Base-by-base conservation (phyloP, 306 rosid genomes). In the Citrullus colocynthis region DNA sequence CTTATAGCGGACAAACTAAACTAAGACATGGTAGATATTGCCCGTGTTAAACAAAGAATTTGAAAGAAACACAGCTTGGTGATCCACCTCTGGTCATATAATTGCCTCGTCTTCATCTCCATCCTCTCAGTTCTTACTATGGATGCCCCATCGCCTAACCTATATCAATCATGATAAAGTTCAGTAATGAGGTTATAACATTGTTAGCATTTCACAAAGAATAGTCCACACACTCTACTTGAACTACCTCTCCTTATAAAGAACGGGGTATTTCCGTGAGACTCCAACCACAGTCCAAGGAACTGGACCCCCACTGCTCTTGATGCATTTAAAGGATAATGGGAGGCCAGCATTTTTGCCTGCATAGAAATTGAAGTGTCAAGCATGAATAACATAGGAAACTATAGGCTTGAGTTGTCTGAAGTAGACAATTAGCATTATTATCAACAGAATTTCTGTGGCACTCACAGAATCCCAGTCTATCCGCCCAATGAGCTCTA, bases 401-500 rank as follows among this genome's bases (percentile, higher is more conserved):
- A 20, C 52, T 77, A 81, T 9, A 39, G 39, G n/a, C 75, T 74
- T 36, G 18, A 15, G 69, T 78, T 36, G 30, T 72, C 41, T 36
- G 65, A 81, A 71, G 80, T 41, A 67, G 60, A 78, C 37, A 17
- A 65, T 67, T 52, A 28, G 9, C 62, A 81, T 61, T 63, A 60
- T 81, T 63, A 60, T 81, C 61, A 24, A 51, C 74, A 64, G 82
- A 51, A 32, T 9, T 1, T 17, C 75, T 51, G 49, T 69, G 64
- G 6, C 81, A 78, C 96, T 88, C 86, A 92, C 98, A 90, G 74
- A 94, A 86, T 84, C 98, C 98, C 80, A 94, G 84, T 65, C 78
- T 86, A 69, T 92, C 92, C 18, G 88, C 95, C 97, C 98, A 94
- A 76, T 89, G 96, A 65, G 89, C 89, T 90, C 98, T 90, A 76